Evolutionary conservation across 106 monocot genomes (phyloP), one percentile per base, ranked within the genome.

Genomic region (Phalaenopsis equestris): DNA sequence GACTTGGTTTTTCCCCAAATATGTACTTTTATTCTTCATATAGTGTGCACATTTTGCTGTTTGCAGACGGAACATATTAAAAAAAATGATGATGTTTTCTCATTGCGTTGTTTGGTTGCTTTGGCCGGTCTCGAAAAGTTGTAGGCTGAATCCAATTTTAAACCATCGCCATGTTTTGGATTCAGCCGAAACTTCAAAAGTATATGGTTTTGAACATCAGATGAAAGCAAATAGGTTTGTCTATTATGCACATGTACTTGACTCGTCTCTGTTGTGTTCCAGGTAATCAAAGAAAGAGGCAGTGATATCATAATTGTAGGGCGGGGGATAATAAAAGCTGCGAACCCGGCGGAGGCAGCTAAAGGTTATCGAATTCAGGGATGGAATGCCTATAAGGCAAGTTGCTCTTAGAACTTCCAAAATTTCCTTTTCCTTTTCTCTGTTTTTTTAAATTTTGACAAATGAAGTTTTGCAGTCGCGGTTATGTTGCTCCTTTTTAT

Each of bases 241-340:
- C 0, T 65, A 6, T 65, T 65, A 23, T 65, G 64, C 6, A 5
- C 1, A 65, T 65, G n/a, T 11, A 14, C 38, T 38, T 24, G 2
- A 24, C 30, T 67, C 56, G n/a, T 8, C 15, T 30, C 24, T 8
- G 24, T 67, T 21, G 37, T 16, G 42, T 46, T 84, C 23, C 77
- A 91, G 91, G 89, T 91, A 39, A 91, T 91, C 81, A 80, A 84
- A 41, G 89, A 89, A 19, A 87, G 87, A 57, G 91, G 91, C 16
- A 91, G 91, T 67, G 91, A 91, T 80, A 85, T 91, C 47, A 91
- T 91, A 67, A 91, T 91, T 70, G 91, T 91, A n/a, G 91, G 91
- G 11, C 91, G 91, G 45, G 91, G 91, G 23, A 91, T 91, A 21
- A 87, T 91, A 45, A 91, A 86, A 84, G 87, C 89, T 1, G 39